These are phyloP conservation scores for Mycena belliarum DNA, from an alignment of 768 basidiomycete species.

Conservation along the genomic window DNA sequence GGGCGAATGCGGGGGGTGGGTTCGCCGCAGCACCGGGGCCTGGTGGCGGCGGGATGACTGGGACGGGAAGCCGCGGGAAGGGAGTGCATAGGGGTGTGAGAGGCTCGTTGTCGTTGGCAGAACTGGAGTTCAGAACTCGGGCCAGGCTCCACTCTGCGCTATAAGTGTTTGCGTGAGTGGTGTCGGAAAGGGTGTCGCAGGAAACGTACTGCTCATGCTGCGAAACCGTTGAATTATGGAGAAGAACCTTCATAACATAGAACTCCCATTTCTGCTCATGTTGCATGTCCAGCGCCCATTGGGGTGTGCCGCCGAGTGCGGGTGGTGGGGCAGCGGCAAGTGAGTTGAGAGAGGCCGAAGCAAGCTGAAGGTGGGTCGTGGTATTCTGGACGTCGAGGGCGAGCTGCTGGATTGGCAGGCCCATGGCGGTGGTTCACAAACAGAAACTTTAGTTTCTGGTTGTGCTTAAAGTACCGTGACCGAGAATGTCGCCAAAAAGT, in stretches of 20 bases:
- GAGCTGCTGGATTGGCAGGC: not conserved
- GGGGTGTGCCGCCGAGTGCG: not conserved
- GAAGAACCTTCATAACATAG: not conserved
- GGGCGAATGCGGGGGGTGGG: not conserved
- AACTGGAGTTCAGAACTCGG: not conserved
- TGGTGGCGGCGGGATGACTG: not conserved
- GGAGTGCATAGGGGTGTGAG: not conserved
- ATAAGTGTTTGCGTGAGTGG: not conserved
- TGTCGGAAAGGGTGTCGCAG: not conserved
- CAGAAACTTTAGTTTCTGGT: no score
- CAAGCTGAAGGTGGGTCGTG: not conserved
- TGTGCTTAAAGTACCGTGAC: no score
- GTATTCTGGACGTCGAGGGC: not conserved
- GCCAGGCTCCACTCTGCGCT: not conserved
- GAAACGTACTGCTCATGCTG: not conserved
- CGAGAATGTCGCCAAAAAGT: no score
- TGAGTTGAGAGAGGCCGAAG: not conserved
- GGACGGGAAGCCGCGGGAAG: not conserved
- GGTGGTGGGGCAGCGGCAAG: not conserved
- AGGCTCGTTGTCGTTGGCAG: not conserved
- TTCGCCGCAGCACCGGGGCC: not conserved
- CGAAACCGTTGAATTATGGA: not conserved
- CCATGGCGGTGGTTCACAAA: no score
- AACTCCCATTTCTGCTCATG: slow-evolving; percentile 3
- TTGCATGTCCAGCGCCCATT: slow-evolving; percentile 1